A percentile compares a stretch with the other conserved stretches of the same genome.
Conservation (phyloP, 805 yeast species). For the Yamadazyma laniorum region DNA sequence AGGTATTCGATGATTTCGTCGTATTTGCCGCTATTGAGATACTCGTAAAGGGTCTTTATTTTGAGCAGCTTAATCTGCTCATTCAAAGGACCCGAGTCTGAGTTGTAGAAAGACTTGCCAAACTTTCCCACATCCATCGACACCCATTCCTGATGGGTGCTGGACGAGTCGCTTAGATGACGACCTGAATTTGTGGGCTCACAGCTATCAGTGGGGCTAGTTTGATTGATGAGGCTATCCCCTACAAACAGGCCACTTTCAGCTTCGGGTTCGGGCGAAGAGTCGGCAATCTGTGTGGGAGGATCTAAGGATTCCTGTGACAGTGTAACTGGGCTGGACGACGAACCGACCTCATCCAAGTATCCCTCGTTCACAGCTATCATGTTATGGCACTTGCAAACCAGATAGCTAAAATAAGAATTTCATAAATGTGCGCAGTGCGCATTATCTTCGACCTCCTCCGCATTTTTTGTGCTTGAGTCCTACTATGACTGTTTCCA, state of each 20-base stretch:
- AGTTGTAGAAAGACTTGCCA: conserved; percentile 45
- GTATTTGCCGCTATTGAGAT: conserved; percentile 23
- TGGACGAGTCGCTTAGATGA: background rate
- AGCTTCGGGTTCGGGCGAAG: too few relatives aligned
- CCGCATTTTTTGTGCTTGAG: too few relatives aligned
- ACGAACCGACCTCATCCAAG: conserved; percentile 3
- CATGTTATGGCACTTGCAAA: conserved; percentile 4
- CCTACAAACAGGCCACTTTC: too few relatives aligned
- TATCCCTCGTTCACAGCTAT: conserved; percentile 6
- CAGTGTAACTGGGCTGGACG: too few relatives aligned
- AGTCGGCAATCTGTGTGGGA: too few relatives aligned
- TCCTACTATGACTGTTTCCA: background rate
- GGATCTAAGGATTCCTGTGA: too few relatives aligned
- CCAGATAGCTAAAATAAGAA: too few relatives aligned
- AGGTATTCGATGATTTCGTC: conserved; percentile 31
- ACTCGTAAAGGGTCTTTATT: conserved; percentile 39
- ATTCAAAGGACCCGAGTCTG: conserved; percentile 35
- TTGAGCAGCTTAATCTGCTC: conserved; percentile 39
- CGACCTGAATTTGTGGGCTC: too few relatives aligned
- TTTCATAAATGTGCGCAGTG: too few relatives aligned
- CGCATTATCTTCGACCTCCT: too few relatives aligned
- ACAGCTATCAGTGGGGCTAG: too few relatives aligned
- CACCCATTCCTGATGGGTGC: conserved; percentile 43
- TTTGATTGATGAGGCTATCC: too few relatives aligned
- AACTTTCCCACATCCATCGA: conserved; percentile 48